A percentile compares a stretch with the other conserved stretches of the same genome.
These are phyloP conservation scores for Amaranthus hypochondriacus DNA, from an alignment of 148 eudicot genomes.

Conservation along the genomic window DNA sequence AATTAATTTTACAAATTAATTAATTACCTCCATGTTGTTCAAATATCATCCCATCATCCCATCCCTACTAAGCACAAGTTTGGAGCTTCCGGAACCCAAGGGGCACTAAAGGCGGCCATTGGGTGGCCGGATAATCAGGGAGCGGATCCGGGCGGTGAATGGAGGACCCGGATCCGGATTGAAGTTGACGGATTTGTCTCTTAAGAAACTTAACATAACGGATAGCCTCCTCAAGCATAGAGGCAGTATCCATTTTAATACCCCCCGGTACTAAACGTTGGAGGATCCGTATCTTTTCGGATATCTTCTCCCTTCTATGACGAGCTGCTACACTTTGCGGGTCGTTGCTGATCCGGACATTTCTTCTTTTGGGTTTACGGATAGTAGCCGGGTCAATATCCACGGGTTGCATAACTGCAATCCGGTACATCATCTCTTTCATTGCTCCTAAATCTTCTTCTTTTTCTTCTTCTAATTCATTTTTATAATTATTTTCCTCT, in stretches of 20 bases:
- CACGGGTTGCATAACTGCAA: slow-evolving; percentile 95
- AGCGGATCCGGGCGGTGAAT: slow-evolving; percentile 12
- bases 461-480: slow-evolving; percentile 32
- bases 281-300: slow-evolving; percentile 75
- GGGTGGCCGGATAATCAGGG: background rate
- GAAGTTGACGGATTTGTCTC: slow-evolving; percentile 63
- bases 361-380: slow-evolving; percentile 65
- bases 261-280: slow-evolving; percentile 93
- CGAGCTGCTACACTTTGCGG: slow-evolving; percentile 94
- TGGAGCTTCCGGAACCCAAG: background rate
- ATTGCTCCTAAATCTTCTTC: slow-evolving; percentile 78
- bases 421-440: slow-evolving; percentile 95
- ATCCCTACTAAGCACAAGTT: slow-evolving; percentile 12
- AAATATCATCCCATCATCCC: slow-evolving; percentile 12
- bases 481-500: background rate
- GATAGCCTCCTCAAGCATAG: slow-evolving; percentile 88
- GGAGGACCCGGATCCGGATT: slow-evolving; percentile 13
- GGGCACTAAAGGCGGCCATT: background rate
- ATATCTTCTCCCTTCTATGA: slow-evolving; percentile 69
- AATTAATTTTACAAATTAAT: background rate
- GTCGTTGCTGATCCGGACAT: slow-evolving; percentile 74
- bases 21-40: slow-evolving; percentile 26
- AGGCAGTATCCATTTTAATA: slow-evolving; percentile 88
- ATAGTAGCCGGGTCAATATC: slow-evolving; percentile 83
- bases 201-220: slow-evolving; percentile 88